Percentiles rank a stretch among this genome's conserved stretches.
phyloP scores from a whole-genome alignment of 805 yeast genomes.

The Hanseniaspora pseudoguilliermondii region DNA sequence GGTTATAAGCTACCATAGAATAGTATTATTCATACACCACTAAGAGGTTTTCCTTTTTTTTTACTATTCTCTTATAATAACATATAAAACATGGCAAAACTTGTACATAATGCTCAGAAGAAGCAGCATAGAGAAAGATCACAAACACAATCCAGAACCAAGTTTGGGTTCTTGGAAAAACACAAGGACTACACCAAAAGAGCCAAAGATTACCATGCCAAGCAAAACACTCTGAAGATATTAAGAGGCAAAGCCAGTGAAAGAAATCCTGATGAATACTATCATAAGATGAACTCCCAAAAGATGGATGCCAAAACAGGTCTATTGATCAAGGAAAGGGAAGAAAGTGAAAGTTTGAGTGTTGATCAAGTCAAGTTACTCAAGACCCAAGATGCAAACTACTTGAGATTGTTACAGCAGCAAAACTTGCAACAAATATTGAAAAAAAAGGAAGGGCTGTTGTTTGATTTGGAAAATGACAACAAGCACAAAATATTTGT shows the following conservation, averaged over 20 bases:
- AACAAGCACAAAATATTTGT: conserved; percentile 67
- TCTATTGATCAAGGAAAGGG: conserved; percentile 49
- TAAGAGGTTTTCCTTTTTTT: background rate
- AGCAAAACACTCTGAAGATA: conserved; percentile 50
- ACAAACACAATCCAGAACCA: conserved; percentile 62
- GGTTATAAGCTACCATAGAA: too few relatives aligned
- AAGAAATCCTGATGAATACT: conserved; percentile 89
- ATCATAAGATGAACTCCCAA: conserved; percentile 75
- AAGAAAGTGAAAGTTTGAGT: conserved; percentile 37
- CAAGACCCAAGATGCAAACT: conserved; percentile 84
- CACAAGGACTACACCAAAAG: conserved; percentile 71
- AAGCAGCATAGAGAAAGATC: conserved; percentile 93
- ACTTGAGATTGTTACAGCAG: conserved; percentile 62
- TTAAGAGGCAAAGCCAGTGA: conserved; percentile 58
- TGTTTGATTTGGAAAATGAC: conserved; percentile 48
- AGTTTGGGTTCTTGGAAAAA: conserved; percentile 81
- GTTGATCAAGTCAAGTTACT: conserved; percentile 69
- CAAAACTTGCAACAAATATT: conserved; percentile 56
- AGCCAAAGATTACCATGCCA: conserved; percentile 52
- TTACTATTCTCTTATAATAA: background rate
- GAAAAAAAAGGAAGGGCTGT: conserved; percentile 33
- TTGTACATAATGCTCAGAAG: conserved; percentile 85
- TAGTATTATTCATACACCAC: too few relatives aligned
- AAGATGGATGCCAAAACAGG: conserved; percentile 56
- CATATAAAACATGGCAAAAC: conserved; percentile 44